A percentile compares a stretch with the other conserved stretches of the same genome.
Evolutionary conservation across 176 grass and related monocot genomes (phyloP).

Genomic region (Cymbopogon citratus): DNA sequence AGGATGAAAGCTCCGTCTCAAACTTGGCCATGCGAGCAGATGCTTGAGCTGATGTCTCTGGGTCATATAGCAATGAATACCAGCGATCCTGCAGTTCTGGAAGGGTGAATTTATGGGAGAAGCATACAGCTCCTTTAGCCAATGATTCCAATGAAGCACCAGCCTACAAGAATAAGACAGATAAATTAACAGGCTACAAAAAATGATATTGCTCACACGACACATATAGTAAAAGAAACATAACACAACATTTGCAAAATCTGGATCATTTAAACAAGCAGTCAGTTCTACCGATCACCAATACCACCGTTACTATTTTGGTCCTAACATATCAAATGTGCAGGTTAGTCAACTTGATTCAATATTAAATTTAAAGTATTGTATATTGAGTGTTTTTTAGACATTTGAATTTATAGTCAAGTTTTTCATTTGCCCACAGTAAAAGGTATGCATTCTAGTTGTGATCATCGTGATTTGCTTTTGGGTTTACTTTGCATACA

Average conservation of each 20-base stretch:
- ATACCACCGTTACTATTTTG: neutral
- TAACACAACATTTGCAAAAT: neutral
- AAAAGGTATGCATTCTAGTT: neutral
- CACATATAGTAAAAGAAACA: neutral
- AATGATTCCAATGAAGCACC: conserved; percentile 48
- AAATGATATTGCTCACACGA: neutral
- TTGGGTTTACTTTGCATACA: neutral
- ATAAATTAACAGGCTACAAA: conserved; percentile 6
- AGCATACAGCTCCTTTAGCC: conserved; percentile 50
- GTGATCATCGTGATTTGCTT: neutral
- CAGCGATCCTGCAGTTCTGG: conserved; percentile 51
- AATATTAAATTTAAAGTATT: neutral
- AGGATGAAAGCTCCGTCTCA: conserved; percentile 26
- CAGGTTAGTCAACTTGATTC: neutral
- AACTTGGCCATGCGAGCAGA: conserved; percentile 33
- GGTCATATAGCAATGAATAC: conserved; percentile 41
- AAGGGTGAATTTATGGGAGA: conserved; percentile 51
- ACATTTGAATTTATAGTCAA: neutral
- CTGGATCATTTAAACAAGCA: neutral
- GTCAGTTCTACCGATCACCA: neutral
- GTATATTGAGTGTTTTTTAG: neutral
- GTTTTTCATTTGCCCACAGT: neutral
- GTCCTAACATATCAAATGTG: neutral
- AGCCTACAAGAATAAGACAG: conserved; percentile 33
- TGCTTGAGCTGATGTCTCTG: conserved; percentile 29